Base-by-base conservation (phyloP, 2,329 filamentous ascomycete species). In the Clarireedia sp. region DNA sequence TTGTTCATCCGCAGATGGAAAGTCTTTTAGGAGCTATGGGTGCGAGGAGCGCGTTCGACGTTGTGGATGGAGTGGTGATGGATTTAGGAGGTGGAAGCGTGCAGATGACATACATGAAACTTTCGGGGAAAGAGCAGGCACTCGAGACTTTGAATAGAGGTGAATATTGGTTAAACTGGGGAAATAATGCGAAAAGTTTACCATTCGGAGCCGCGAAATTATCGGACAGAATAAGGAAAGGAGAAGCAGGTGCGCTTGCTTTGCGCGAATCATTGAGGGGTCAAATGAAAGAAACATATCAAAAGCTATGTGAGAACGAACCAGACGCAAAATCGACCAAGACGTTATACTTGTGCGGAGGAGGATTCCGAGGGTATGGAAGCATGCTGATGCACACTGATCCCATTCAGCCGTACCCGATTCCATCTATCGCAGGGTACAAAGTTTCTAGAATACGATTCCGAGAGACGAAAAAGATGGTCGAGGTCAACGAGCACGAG, bases 351-450 rank as follows among this genome's bases (percentile, higher is more conserved):
- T 82, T 96, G 56, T 95, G 88, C 59, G 91, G 91, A 44, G 91
- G 91, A 23, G 91, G 91, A 0, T 95, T 96, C 67, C 78, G 91
- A 37, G 91, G 91, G 16, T 96, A 95, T 76, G 91, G 90, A 6
- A 95, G 89, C 70, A 83, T 95, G 66, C 77, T 96, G 51, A 91
- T 95, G 86, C 84, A 87, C 67, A 79, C 81, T 62, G 87, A 92
- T 64, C 71, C 75, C 5, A 79, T 89, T 44, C 75, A 79, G 53
- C 89, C 89, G 0, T 96, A 95, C 68, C 91, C 91, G 0, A 87
- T 96, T 24, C 82, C 89, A 0, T 84, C 86, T 19, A 86, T 94
- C 69, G 91, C 90, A 59, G 85, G 87, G 2, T 96, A 94, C 70
- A 80, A 76, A 8, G 87, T 85, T 1, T 70, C 77, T 0, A 80